Percentiles rank a stretch among this genome's conserved stretches.
Conservation (phyloP, 1,284 basidiomycete genomes). For the Rhodotorula sp. region DNA sequence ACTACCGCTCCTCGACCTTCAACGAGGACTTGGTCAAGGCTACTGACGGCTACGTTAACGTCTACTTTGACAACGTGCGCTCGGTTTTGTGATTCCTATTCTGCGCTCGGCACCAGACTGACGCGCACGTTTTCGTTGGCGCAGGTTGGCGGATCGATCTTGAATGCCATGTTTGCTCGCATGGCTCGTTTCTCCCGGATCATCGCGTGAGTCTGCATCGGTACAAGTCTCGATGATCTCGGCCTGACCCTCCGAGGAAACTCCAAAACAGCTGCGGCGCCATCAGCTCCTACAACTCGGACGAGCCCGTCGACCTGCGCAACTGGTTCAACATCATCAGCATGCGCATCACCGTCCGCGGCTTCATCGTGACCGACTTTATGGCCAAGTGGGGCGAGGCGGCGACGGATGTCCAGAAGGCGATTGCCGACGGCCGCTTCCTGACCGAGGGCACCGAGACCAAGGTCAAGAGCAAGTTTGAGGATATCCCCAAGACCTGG, state of each 20-base stretch:
- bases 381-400: constrained; percentile 10
- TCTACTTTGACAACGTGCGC: constrained; percentile 9
- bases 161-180: constrained; percentile 20
- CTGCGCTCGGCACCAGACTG: too few relatives aligned
- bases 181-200: constrained; percentile 27
- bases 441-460: constrained; percentile 6
- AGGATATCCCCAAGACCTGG: constrained; percentile 19
- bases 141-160: constrained; percentile 15
- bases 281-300: constrained; percentile 8
- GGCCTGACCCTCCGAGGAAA: not conserved
- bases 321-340: constrained; percentile 26
- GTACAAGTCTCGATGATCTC: not conserved
- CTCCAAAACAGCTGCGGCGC: constrained; percentile 13
- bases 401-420: constrained; percentile 1
- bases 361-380: constrained; percentile 16
- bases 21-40: constrained; percentile 54
- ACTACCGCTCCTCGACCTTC: constrained; percentile 55
- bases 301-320: constrained; percentile 9
- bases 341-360: constrained; percentile 18
- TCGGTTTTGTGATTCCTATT: too few relatives aligned
- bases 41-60: constrained; percentile 41
- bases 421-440: constrained; percentile 20
- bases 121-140: not conserved
- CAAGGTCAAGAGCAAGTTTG: constrained; percentile 5
- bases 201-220: not conserved